Evolutionary conservation across 169 alveolate species (phyloP).

Genomic region (Perkinsus marinus): DNA sequence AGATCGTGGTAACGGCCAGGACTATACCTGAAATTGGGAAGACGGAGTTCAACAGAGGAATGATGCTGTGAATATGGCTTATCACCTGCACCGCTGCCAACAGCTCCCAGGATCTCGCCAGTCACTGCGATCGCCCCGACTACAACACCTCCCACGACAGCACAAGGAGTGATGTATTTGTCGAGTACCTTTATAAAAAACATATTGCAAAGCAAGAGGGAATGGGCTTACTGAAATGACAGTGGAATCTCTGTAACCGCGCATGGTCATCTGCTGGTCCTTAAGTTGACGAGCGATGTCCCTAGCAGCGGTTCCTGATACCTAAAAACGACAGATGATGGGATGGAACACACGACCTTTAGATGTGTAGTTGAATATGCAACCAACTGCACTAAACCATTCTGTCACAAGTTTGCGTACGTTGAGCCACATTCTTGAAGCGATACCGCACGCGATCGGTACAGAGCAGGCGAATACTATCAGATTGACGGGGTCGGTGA

Average conservation of each 20-base stretch:
- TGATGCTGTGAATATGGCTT: background rate
- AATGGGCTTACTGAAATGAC: conserved; percentile 6
- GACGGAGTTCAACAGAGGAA: background rate
- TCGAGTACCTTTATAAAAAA: background rate
- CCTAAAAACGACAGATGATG: background rate
- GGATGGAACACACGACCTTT: background rate
- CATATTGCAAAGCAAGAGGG: background rate
- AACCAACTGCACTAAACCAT: too few relatives aligned
- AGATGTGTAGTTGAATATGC: background rate
- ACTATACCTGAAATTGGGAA: background rate
- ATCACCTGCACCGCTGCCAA: background rate
- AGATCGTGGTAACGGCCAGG: background rate
- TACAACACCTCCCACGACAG: background rate
- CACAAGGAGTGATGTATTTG: background rate
- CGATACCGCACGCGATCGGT: background rate
- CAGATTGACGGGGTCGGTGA: background rate
- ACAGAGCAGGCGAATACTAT: background rate
- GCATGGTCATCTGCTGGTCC: conserved; percentile 43
- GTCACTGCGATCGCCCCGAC: background rate
- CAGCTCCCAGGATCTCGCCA: background rate
- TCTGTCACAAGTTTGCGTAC: too few relatives aligned
- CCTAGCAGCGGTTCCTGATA: background rate
- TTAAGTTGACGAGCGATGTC: background rate
- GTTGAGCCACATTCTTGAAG: background rate
- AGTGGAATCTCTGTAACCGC: conserved; percentile 57